Evolutionary conservation across 192 early-diverging fungal genomes (phyloP), one percentile per base, ranked within the genome.

Genomic region (Linnemannia exigua): DNA sequence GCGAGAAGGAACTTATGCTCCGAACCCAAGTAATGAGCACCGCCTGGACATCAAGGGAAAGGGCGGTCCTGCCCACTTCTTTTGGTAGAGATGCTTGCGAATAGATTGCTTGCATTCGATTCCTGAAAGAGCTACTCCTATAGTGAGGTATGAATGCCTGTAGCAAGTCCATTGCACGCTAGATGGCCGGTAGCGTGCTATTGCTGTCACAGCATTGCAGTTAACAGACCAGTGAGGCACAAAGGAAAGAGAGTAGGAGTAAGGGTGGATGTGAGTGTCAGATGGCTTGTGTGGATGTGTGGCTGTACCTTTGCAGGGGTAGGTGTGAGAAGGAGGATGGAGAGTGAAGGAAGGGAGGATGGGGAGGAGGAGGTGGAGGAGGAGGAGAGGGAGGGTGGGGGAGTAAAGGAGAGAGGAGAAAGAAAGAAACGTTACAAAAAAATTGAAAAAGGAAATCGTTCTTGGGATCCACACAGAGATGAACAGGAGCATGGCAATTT

Each of bases 381-480:
- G 14, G 67, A 36, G 41, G 71, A 67, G 14, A 50, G 15, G 70
- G 41, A 75, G 33, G 35, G 79, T 68, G 66, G 79, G 73, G 37
- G 46, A 80, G 36, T 31, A 37, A 12, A 69, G 19, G 25, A 54
- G 52, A n/a, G 47, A 37, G 8, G 31, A 38, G 16, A 52, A 17
- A 58, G 38, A 6, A 20, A 69, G 22, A 41, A 38, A n/a, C 9
- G 36, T 19, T 17, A 7, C 28, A 8, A 69, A 17, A 41, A 69
- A 38, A 41, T 44, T 44, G 41, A 44, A 44, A 44, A n/a, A n/a
- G n/a, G n/a, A n/a, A 44, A 44, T 44, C 9, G 41, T 6, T 6
- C 41, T 44, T 44, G 41, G 41, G 41, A 44, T 44, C 41, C 41
- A 44, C 41, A 44, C n/a, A n/a, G n/a, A n/a, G 41, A 9, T 9